Percentiles rank a stretch among this genome's conserved stretches.
Evolutionary conservation across 225 moss, liverwort and hornwort genomes (phyloP).

Genomic region (Polytrichum formosum): DNA sequence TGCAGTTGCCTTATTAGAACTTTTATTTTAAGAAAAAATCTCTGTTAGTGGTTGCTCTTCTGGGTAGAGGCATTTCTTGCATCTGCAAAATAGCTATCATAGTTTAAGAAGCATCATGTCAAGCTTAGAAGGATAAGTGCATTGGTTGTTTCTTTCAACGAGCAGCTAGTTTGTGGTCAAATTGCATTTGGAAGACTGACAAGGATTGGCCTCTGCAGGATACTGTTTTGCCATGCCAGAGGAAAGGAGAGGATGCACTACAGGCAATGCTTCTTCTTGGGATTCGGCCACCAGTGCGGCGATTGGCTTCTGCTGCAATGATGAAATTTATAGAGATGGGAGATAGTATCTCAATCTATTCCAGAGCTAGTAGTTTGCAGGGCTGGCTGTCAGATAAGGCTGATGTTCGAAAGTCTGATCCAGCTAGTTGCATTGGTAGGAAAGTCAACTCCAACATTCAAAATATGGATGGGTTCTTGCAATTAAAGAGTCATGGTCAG

Average conservation of each 20-base stretch:
- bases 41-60: no score
- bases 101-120: no score
- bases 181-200: neutral
- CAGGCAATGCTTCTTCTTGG: constrained; percentile 81
- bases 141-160: no score
- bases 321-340: constrained; percentile 89
- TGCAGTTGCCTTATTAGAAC: no score
- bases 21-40: no score
- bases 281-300: constrained; percentile 85
- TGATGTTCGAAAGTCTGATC: constrained; percentile 82
- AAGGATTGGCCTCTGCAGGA: constrained; percentile 39
- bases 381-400: constrained; percentile 99
- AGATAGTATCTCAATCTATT: constrained; percentile 93
- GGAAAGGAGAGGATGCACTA: constrained; percentile 90
- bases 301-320: constrained; percentile 83
- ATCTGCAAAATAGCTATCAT: no score
- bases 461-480: no score
- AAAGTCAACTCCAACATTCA: neutral
- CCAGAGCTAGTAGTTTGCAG: constrained; percentile 92
- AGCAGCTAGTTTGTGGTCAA: no score
- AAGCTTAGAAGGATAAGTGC: no score
- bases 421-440: constrained; percentile 80
- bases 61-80: no score
- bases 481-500: no score
- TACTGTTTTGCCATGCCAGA: constrained; percentile 68